Base-by-base conservation (phyloP, 169 alveolate genomes). In the Plasmodium vivax region DNA sequence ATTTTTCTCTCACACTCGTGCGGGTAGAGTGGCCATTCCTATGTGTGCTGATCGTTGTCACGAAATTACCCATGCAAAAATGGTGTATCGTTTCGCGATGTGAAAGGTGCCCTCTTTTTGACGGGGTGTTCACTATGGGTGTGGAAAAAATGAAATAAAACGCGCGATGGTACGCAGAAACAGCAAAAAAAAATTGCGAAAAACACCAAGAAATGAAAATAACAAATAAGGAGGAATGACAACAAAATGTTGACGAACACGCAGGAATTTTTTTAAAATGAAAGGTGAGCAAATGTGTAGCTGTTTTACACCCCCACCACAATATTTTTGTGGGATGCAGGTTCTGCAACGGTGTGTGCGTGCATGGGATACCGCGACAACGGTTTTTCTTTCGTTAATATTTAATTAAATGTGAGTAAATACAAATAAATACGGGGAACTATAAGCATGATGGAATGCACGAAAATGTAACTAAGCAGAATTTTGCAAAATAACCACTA, bases 281-380 rank as follows among this genome's bases (percentile, higher is more conserved):
- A 68, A 23, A 68, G 38, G n/a, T 68, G 43, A 68, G 27, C 77
- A 68, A 27, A 19, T 71, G 23, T 19, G 51, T 43, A 83, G 38
- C 36, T 8, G 9, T 30, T 71, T 84, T 34, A 43, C 43, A 23
- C 62, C 23, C 19, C 41, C 38, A 38, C 54, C 47, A 71, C n/a
- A 71, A 62, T 41, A 38, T 43, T 43, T 72, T 84, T 72, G 73
- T 45, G 62, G 71, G 34, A 84, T 84, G 83, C 71, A 56, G 32
- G 62, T 72, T 84, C 83, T 36, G 41, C 45, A 84, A n/a, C 54
- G 82, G 36, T 84, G 92, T 54, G 83, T 43, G 38, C 3, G 54
- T 7, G 92, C 54, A 84, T 43, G 74, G 77, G 54, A 43, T 45
- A 56, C 38, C 82, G 51, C 75, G 77, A 84, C 92, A 84, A 84